Percentiles rank a stretch among this genome's conserved stretches.
phyloP scores from a whole-genome alignment of 2,329 filamentous ascomycete genomes.

The Botrytis medusae region DNA sequence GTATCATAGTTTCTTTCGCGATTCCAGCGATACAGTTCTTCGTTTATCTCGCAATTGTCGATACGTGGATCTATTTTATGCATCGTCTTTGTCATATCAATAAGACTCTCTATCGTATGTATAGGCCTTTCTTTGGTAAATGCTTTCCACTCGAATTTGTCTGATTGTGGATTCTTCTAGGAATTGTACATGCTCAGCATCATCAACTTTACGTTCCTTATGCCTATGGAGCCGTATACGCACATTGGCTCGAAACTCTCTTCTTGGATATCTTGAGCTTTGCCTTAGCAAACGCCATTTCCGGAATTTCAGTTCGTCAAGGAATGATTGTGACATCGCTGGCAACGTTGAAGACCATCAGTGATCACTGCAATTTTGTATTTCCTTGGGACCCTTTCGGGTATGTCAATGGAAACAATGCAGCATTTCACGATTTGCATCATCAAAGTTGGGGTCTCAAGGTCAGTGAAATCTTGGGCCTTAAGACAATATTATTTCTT shows the following conservation, averaged over 20 bases:
- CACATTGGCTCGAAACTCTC: constrained; percentile 18
- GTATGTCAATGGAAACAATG: constrained; percentile 16
- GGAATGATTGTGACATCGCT: constrained; percentile 18
- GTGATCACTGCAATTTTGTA: constrained; percentile 21
- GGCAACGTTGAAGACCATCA: constrained; percentile 20
- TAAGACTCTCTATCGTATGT: constrained; percentile 18
- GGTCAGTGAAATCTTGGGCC: background rate
- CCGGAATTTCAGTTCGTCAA: constrained; percentile 21
- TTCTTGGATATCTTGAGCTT: constrained; percentile 21
- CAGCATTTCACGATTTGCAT: constrained; percentile 24
- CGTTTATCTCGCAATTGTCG: constrained; percentile 19
- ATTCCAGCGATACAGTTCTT: constrained; percentile 2
- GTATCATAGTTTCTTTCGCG: constrained; percentile 7
- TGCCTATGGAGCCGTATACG: constrained; percentile 20
- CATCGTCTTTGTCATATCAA: constrained; percentile 18
- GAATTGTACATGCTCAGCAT: constrained; percentile 14
- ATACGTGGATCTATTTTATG: constrained; percentile 18
- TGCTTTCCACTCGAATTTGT: background rate
- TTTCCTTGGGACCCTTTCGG: constrained; percentile 21
- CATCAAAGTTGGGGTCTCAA: constrained; percentile 24
- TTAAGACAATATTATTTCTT: background rate
- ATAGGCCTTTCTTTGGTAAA: background rate
- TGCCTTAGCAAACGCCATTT: constrained; percentile 12
- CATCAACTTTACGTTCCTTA: constrained; percentile 17
- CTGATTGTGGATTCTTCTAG: background rate